Conservation (phyloP, 2,329 filamentous ascomycete genomes). For the Myriosclerotinia curreyana region DNA sequence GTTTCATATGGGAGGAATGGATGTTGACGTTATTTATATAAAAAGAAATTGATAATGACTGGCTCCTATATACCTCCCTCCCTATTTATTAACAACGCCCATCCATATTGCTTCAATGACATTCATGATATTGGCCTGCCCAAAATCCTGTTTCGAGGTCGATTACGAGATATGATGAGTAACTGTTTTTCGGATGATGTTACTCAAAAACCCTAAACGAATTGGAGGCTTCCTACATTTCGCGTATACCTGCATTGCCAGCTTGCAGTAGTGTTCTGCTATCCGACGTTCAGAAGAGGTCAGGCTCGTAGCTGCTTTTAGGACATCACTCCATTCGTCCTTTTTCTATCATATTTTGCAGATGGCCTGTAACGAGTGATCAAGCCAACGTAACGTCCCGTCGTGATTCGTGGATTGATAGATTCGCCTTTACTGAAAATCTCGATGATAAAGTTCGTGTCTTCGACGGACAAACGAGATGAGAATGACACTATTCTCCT, state of each 20-base stretch:
- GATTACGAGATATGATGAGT: conserved; percentile 9
- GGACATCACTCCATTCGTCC: conserved; percentile 19
- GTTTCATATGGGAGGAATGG: too few relatives aligned
- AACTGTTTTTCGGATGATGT: neutral
- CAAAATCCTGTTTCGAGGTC: neutral
- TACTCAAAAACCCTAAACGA: conserved; percentile 15
- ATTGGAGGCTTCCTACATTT: conserved; percentile 20
- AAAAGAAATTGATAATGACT: neutral
- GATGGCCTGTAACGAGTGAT: conserved; percentile 13
- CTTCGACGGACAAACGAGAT: neutral
- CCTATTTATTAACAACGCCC: neutral
- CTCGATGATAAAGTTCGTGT: neutral
- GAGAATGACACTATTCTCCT: neutral
- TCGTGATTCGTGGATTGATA: conserved; percentile 8
- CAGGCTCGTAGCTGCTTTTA: conserved; percentile 19
- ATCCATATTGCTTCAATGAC: neutral
- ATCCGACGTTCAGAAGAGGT: conserved; percentile 17
- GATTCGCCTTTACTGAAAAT: neutral
- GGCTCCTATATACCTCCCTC: neutral
- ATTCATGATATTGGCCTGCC: neutral
- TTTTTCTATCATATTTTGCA: conserved; percentile 18
- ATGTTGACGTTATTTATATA: neutral
- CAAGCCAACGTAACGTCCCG: neutral
- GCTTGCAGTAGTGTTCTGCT: conserved; percentile 21
- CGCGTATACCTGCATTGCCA: conserved; percentile 23